These are phyloP conservation scores for Diaporthe sp. DNA, from an alignment of 2,329 filamentous ascomycete genomes.

Conservation along the genomic window DNA sequence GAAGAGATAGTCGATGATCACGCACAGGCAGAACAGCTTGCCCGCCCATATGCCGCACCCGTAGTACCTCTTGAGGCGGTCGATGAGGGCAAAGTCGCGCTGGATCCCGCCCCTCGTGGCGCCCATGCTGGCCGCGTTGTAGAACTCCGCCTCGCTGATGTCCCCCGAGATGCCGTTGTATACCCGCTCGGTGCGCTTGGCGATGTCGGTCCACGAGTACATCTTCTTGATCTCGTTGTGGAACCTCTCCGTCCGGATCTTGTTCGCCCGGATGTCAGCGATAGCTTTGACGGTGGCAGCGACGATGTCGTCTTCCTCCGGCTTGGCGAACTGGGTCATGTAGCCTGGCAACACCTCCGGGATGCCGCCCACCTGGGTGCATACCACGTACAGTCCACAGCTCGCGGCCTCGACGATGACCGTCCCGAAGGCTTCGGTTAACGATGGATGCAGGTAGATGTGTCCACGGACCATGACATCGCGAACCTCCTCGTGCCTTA, in stretches of 20 bases:
- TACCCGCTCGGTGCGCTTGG: constrained; percentile 91
- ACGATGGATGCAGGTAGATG: constrained; percentile 93
- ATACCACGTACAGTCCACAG: constrained; percentile 96
- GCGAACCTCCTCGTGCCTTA: constrained; percentile 95
- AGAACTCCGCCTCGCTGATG: constrained; percentile 89
- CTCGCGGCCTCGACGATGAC: constrained; percentile 98
- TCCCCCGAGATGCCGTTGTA: constrained; percentile 93
- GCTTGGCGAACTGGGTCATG: constrained; percentile 98
- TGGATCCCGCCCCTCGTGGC: constrained; percentile 80
- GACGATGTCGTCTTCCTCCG: constrained; percentile 95
- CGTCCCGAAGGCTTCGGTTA: constrained; percentile 97
- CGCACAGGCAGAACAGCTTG: constrained; percentile 95
- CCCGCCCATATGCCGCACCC: constrained; percentile 99
- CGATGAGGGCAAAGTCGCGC: constrained; percentile 88
- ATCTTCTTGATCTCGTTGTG: constrained; percentile 98
- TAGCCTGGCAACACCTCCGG: constrained; percentile 95
- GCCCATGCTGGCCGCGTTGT: constrained; percentile 77
- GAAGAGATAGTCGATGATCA: constrained; percentile 92
- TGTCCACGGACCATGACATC: constrained; percentile 98
- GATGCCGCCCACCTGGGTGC: constrained; percentile 95
- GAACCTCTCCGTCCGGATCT: constrained; percentile 91
- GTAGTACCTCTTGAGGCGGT: constrained; percentile 95
- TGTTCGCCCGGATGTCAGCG: constrained; percentile 84
- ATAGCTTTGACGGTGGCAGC: constrained; percentile 91
- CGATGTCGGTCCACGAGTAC: constrained; percentile 99